Evolutionary conservation across 495 filamentous ascomycete genomes (phyloP).

Genomic region (Neurospora sp.): DNA sequence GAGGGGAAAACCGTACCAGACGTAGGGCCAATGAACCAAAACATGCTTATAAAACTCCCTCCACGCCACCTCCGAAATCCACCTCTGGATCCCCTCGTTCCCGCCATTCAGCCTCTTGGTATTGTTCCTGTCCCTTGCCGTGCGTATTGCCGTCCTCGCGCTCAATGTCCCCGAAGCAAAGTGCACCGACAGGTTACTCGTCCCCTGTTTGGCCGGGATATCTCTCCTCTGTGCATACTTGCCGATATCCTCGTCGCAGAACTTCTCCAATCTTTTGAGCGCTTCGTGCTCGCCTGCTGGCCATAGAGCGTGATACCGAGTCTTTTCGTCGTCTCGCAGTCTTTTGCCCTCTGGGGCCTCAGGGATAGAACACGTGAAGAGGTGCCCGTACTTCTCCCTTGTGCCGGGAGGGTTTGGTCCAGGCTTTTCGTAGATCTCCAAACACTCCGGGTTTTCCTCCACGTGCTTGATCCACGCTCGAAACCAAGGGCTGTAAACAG

Average conservation of each 20-base stretch:
- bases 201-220: slow-evolving; percentile 49
- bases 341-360: slow-evolving; percentile 52
- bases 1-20: slow-evolving; percentile 47
- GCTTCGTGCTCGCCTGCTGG: slow-evolving; percentile 78
- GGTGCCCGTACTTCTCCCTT: slow-evolving; percentile 31
- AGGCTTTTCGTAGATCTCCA: slow-evolving; percentile 52
- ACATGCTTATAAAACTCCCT: slow-evolving; percentile 91
- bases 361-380: slow-evolving; percentile 61
- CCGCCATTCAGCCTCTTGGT: slow-evolving; percentile 62
- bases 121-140: slow-evolving; percentile 56
- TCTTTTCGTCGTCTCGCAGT: slow-evolving; percentile 45
- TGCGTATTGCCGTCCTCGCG: slow-evolving; percentile 60
- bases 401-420: slow-evolving; percentile 36
- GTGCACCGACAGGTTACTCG: slow-evolving; percentile 70
- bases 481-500: slow-evolving; percentile 79
- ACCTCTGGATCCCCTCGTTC: slow-evolving; percentile 54
- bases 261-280: slow-evolving; percentile 52
- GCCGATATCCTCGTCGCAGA: slow-evolving; percentile 53
- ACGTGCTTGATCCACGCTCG: slow-evolving; percentile 63
- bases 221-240: slow-evolving; percentile 53
- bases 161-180: slow-evolving; percentile 69
- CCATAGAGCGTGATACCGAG: slow-evolving; percentile 48
- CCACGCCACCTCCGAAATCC: slow-evolving; percentile 89
- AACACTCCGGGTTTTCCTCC: slow-evolving; percentile 53
- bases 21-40: slow-evolving; percentile 75